Conservation (phyloP, 2,329 filamentous ascomycete genomes). For the Pseudogymnoascus sp. region DNA sequence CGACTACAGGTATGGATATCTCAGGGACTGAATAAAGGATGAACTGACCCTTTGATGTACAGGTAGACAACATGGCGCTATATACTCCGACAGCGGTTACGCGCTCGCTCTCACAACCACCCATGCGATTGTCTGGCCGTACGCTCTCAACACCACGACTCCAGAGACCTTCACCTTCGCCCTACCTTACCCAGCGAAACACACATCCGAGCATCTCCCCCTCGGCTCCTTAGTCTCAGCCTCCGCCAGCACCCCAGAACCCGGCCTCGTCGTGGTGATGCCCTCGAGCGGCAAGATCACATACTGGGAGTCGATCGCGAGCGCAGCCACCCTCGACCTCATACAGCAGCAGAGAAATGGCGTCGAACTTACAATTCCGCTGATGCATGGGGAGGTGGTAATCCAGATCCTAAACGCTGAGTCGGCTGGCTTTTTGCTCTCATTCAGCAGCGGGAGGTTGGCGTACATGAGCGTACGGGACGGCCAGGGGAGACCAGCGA, state of each 20-base stretch:
- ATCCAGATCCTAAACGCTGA: constrained; percentile 76
- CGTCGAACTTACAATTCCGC: constrained; percentile 63
- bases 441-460: constrained; percentile 76
- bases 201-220: constrained; percentile 63
- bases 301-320: constrained; percentile 94
- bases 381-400: constrained; percentile 72
- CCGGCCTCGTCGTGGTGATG: constrained; percentile 80
- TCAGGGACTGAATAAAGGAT: neutral
- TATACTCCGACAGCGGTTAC: constrained; percentile 60
- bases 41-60: constrained; percentile 13
- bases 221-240: constrained; percentile 76
- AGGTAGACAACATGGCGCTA: constrained; percentile 59
- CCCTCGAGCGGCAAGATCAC: constrained; percentile 76
- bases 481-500: constrained; percentile 72
- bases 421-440: constrained; percentile 73
- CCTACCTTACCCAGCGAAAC: constrained; percentile 64
- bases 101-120: constrained; percentile 73
- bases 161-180: constrained; percentile 74
- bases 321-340: constrained; percentile 73
- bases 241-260: constrained; percentile 67
- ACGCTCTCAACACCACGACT: constrained; percentile 58
- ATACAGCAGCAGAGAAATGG: constrained; percentile 75
- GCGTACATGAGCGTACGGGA: constrained; percentile 83
- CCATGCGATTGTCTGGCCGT: constrained; percentile 86
- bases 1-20: constrained; percentile 50